Evolutionary conservation across 2,329 filamentous ascomycete genomes (phyloP).

Genomic region (Lecanicillium sp.): DNA sequence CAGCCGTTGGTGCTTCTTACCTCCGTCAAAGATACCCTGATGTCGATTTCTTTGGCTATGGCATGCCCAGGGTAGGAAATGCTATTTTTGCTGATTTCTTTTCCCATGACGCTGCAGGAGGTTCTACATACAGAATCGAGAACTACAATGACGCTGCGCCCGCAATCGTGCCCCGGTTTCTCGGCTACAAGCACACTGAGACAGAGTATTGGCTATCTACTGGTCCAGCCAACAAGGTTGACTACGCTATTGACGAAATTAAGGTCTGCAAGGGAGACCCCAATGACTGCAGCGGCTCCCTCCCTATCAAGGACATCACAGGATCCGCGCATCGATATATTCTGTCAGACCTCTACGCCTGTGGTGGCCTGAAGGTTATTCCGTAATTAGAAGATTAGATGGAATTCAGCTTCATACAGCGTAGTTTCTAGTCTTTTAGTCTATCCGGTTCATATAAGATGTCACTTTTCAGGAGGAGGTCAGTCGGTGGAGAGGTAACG

Average conservation of each 20-base stretch:
- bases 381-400: too few relatives aligned
- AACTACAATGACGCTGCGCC: neutral
- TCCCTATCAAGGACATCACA: neutral
- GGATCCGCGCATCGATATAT: neutral
- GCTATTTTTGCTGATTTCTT: neutral
- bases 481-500: too few relatives aligned
- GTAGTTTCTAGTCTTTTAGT: too few relatives aligned
- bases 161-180: neutral
- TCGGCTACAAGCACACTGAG: neutral
- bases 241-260: neutral
- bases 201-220: neutral
- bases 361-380: neutral
- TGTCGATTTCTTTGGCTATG: neutral
- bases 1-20: slow-evolving; percentile 44
- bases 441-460: too few relatives aligned
- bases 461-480: too few relatives aligned
- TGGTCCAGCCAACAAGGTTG: neutral
- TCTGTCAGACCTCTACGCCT: neutral
- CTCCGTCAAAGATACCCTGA: slow-evolving; percentile 26
- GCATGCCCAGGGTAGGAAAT: neutral
- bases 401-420: too few relatives aligned
- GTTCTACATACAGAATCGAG: neutral
- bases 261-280: neutral
- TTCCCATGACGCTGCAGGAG: too few relatives aligned
- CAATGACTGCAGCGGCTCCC: neutral